phyloP scores from a whole-genome alignment of 192 early-diverging fungal genomes.

The Podila horticola region DNA sequence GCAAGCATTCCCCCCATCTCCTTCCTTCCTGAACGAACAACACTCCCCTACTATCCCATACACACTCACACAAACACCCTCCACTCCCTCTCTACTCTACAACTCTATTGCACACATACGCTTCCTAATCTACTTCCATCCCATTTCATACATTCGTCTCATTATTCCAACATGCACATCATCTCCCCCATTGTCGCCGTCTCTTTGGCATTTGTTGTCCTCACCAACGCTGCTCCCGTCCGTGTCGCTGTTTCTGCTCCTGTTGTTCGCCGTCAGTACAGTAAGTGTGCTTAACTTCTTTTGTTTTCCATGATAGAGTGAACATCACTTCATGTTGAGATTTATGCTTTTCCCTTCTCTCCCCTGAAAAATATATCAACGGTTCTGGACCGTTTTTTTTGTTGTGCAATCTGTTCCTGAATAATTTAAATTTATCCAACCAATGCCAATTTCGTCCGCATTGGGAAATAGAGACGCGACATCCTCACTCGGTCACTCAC shows the following conservation, averaged over 20 bases:
- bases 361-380: too few species aligned
- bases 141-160: not conserved
- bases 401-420: not conserved
- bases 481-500: not conserved
- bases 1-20: not conserved
- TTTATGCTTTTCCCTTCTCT: too few species aligned
- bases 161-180: conserved; percentile 19
- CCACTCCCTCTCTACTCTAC: too few species aligned
- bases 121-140: not conserved
- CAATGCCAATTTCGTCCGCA: not conserved
- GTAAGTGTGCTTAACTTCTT: conserved; percentile 1
- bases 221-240: conserved; percentile 27
- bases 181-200: conserved; percentile 29
- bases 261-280: not conserved
- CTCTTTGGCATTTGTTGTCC: conserved; percentile 22
- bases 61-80: not conserved
- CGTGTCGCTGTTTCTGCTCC: conserved; percentile 5
- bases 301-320: not conserved
- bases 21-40: not conserved
- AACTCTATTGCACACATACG: not conserved
- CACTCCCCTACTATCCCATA: not conserved
- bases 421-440: not conserved
- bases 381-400: too few species aligned
- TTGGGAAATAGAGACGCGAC: not conserved
- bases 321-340: too few species aligned